These are phyloP conservation scores for Penicillium psychrofluorescens DNA, from an alignment of 495 filamentous ascomycete species.

Conservation along the genomic window DNA sequence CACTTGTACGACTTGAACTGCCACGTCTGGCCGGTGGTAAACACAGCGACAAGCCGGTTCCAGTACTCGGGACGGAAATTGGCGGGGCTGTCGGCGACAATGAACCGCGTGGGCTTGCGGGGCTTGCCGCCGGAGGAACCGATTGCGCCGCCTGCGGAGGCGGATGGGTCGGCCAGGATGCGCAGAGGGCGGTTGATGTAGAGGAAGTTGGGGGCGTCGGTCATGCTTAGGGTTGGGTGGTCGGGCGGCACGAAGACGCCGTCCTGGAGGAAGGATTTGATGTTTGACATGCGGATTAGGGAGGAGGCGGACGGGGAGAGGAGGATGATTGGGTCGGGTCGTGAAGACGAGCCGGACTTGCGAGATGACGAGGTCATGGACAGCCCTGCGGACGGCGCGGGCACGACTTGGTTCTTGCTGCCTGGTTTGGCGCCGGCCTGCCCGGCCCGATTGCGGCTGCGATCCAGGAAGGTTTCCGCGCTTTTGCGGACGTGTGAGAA, in stretches of 20 bases:
- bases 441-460: conserved; percentile 40
- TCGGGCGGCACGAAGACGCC: conserved; percentile 76
- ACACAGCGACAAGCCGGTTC: conserved; percentile 91
- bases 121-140: conserved; percentile 34
- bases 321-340: conserved; percentile 92
- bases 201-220: conserved; percentile 64
- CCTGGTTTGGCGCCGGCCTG: conserved; percentile 36
- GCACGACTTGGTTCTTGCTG: conserved; percentile 28
- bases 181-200: conserved; percentile 76
- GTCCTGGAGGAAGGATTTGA: conserved; percentile 87
- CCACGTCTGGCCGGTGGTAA: conserved; percentile 97
- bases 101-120: conserved; percentile 71
- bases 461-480: conserved; percentile 69
- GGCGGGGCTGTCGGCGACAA: conserved; percentile 84
- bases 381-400: conserved; percentile 36
- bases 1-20: conserved; percentile 99
- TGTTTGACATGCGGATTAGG: conserved; percentile 94
- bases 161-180: conserved; percentile 42
- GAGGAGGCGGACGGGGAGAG: conserved; percentile 97
- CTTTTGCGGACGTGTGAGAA: conserved; percentile 91
- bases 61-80: conserved; percentile 98
- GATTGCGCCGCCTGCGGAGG: conserved; percentile 15
- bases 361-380: conserved; percentile 29
- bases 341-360: conserved; percentile 40
- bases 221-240: conserved; percentile 49